Evolutionary conservation across 176 grass and related monocot species (phyloP).

Genomic region (Aegilops bicornis): DNA sequence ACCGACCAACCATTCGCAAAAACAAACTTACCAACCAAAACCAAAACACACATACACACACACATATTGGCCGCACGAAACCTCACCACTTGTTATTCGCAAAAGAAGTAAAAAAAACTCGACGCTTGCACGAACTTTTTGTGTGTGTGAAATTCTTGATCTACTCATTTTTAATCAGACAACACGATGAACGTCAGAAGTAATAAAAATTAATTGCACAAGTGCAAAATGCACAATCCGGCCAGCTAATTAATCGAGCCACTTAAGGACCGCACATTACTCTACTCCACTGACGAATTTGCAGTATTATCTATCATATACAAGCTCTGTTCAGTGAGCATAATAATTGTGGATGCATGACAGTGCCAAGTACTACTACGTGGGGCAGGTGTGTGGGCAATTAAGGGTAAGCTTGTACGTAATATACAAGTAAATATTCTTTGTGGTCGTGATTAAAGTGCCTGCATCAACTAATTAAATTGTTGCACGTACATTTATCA

Average conservation of each 20-base stretch:
- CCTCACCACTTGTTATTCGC: too few relatives aligned
- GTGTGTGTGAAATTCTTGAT: too few relatives aligned
- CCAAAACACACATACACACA: too few relatives aligned
- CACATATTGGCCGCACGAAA: background rate
- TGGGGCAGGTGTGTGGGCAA: background rate
- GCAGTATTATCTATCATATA: background rate
- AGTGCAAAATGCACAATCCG: background rate
- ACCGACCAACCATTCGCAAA: too few relatives aligned
- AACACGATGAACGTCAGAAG: too few relatives aligned
- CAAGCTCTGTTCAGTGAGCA: background rate
- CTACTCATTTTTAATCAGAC: too few relatives aligned
- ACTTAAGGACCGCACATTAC: background rate
- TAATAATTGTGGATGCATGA: background rate
- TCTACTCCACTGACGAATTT: too few relatives aligned
- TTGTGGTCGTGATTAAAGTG: background rate
- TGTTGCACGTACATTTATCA: too few relatives aligned
- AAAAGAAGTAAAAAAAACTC: background rate
- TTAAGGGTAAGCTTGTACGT: background rate
- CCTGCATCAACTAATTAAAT: background rate
- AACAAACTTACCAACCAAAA: too few relatives aligned
- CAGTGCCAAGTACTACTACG: background rate
- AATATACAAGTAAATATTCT: background rate
- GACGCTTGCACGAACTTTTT: too few relatives aligned
- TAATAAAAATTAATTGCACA: background rate
- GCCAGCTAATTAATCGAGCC: too few relatives aligned